phyloP scores from a whole-genome alignment of 495 filamentous ascomycete genomes.

The Hypoxylon lenormandii region DNA sequence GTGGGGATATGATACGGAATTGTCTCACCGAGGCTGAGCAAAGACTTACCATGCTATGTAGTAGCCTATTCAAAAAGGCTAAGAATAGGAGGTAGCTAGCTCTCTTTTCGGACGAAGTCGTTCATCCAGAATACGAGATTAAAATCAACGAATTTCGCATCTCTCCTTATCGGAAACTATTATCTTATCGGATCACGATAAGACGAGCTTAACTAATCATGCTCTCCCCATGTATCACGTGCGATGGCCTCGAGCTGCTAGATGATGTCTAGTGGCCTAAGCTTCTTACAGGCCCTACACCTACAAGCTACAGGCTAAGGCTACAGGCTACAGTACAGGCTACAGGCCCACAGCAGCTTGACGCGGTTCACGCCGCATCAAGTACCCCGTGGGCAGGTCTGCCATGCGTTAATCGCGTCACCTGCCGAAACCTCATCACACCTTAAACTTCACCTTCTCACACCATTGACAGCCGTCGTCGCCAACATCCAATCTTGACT shows the following conservation, averaged over 20 bases:
- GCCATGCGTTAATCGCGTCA: constrained; percentile 47
- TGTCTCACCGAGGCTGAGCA: background rate
- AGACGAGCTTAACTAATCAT: too few relatives aligned
- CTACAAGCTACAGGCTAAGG: too few relatives aligned
- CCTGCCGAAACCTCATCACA: constrained; percentile 27
- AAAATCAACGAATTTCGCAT: too few relatives aligned
- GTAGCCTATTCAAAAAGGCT: background rate
- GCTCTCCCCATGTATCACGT: constrained; percentile 7
- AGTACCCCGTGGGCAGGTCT: constrained; percentile 30
- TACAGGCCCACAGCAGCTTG: background rate
- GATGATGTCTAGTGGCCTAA: constrained; percentile 3
- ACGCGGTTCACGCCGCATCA: constrained; percentile 36
- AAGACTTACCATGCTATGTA: background rate
- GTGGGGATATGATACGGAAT: too few relatives aligned
- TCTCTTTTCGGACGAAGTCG: too few relatives aligned
- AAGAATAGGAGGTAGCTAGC: too few relatives aligned
- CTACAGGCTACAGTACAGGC: too few relatives aligned
- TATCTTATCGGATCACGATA: too few relatives aligned
- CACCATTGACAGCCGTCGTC: constrained; percentile 7
- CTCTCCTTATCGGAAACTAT: too few relatives aligned
- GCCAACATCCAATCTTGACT: background rate
- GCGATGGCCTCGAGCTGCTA: background rate
- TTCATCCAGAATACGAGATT: too few relatives aligned
- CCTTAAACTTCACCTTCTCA: constrained; percentile 28
- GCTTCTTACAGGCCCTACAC: constrained; percentile 14